phyloP scores from a whole-genome alignment of 352 stramenopile species.

The Globisporangium canariense region DNA sequence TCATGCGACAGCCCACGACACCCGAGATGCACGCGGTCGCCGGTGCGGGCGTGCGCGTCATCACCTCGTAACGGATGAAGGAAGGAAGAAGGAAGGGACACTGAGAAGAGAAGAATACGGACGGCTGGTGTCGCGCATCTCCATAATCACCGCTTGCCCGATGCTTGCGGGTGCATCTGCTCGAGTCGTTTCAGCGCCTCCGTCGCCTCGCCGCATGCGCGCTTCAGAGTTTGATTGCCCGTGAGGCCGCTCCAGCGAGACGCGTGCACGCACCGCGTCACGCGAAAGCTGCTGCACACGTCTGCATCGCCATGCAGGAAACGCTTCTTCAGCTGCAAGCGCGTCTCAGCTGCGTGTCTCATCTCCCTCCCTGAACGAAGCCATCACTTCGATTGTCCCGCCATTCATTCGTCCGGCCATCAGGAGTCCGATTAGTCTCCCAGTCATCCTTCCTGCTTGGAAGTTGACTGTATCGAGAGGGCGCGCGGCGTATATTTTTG shows the following conservation, averaged over 20 bases:
- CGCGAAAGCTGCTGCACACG: too few species aligned
- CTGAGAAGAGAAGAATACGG: background rate
- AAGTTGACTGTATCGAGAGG: background rate
- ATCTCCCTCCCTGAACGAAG: background rate
- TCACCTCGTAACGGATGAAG: constrained; percentile 61
- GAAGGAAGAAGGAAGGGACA: constrained; percentile 19
- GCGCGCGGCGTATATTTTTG: background rate
- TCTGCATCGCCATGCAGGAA: background rate
- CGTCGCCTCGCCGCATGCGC: background rate
- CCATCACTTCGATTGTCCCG: background rate
- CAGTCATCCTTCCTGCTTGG: background rate
- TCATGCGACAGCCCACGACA: constrained; percentile 74
- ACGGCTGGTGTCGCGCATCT: background rate
- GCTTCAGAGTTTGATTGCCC: too few species aligned
- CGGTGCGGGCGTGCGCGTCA: constrained; percentile 74
- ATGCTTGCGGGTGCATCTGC: background rate
- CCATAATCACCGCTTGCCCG: background rate
- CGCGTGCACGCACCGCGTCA: too few species aligned
- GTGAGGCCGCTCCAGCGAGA: too few species aligned
- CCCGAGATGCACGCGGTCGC: constrained; percentile 61
- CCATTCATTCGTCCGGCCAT: background rate
- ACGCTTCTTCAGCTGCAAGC: background rate
- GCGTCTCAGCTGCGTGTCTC: background rate
- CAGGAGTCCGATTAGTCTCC: too few species aligned
- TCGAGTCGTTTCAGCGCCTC: background rate